Base-by-base conservation (phyloP, 2,329 filamentous ascomycete species). In the Tricladium varicosporioides region DNA sequence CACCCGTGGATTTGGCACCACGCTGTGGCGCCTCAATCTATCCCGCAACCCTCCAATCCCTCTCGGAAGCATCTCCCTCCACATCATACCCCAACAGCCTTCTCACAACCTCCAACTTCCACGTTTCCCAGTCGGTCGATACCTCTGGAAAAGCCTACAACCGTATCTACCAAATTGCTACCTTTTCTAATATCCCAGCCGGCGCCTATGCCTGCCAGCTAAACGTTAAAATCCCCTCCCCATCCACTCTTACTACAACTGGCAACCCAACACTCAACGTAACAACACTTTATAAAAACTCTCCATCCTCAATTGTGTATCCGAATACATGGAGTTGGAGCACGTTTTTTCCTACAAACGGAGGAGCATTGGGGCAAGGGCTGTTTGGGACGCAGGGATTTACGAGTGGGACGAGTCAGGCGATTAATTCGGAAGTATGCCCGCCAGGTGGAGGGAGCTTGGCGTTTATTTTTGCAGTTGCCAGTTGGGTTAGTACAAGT, bases 331-430 rank as follows among this genome's bases (percentile, higher is more conserved):
- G 48, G 22, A 43, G 31, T 14, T 61, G 62, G 60, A 50, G 53
- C 13, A 56, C 48, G 2, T 52, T 62, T 42, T 58, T 48, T 31
- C 48, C 54, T 40, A 27, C 52, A n/a, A 50, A 27, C 11, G 31
- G 18, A 5, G 44, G 55, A n/a, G 31, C 58, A 1, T 11, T 53
- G 22, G 56, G 59, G 2, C 48, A 56, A 16, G 84, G 84, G 8
- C 80, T 87, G 7, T 64, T 64, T 40, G 63, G 60, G 5, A 61
- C 60, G 1, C 22, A 51, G 60, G 0, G 60, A 19, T 11, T 32
- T 61, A 11, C 36, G 18, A 10, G 16, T 53, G 2, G 60, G 60
- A 31, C 36, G 22, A 50, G 31, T 54, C 47, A 1, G 1, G 51
- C 52, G 1, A 59, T 65, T 31, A 65, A 65, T 36, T 56, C 49